Conservation (phyloP, 176 grass and related monocot genomes). For the Lolium multiflorum region DNA sequence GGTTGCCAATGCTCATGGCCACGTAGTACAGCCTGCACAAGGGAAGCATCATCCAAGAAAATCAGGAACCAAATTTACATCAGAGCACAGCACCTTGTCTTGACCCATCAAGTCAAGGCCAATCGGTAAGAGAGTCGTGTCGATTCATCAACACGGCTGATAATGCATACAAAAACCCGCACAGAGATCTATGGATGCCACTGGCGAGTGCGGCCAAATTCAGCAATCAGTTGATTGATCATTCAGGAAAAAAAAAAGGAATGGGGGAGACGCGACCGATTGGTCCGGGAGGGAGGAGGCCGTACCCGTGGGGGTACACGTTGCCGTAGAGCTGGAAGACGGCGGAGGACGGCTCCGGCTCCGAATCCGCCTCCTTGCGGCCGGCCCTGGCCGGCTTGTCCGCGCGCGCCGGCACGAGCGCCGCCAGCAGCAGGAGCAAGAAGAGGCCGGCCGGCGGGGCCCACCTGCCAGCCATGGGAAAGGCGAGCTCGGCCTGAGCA, state of each 20-base stretch:
- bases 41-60: not conserved
- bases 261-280: not conserved
- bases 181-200: conserved; percentile 6
- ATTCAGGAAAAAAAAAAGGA: not conserved
- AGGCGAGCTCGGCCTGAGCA: conserved; percentile 6
- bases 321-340: conserved; percentile 87
- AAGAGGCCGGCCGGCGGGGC: conserved; percentile 27
- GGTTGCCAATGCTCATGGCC: conserved; percentile 84
- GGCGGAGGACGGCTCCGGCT: conserved; percentile 52
- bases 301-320: conserved; percentile 84
- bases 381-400: conserved; percentile 47
- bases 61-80: not conserved
- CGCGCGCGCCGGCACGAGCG: conserved; percentile 23
- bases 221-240: conserved; percentile 41
- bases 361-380: not conserved
- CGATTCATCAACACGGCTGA: too few relatives aligned
- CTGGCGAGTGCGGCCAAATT: conserved; percentile 13
- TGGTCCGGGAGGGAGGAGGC: not conserved
- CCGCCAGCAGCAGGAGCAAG: conserved; percentile 28
- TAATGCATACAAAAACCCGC: conserved; percentile 4
- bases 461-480: conserved; percentile 40
- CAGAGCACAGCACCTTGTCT: not conserved
- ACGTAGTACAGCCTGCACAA: conserved; percentile 78
- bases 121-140: too few relatives aligned
- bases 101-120: not conserved